Evolutionary conservation across 176 grass and related monocot species (phyloP), one percentile per base, ranked within the genome.

Genomic region (Carex littledalei): DNA sequence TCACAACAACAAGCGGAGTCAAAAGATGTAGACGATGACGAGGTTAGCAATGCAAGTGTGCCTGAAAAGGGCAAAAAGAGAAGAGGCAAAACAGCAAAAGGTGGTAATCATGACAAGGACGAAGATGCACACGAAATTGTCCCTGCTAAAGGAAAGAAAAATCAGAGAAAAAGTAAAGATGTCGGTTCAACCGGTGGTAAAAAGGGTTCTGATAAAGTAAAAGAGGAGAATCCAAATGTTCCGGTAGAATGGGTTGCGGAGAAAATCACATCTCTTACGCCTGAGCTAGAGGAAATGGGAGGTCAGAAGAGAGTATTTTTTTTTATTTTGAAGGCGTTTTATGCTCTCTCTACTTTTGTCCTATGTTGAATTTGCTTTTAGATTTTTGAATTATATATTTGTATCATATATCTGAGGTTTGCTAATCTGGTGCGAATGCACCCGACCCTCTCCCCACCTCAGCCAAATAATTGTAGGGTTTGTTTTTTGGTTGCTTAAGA

Each of bases 61-160:
- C 83, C 93, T 59, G 95, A 93, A 83, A 93, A 89, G 86, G 89
- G 89, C 62, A 98, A 93, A 78, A 98, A 93, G 95, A 98, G 91
- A 91, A 91, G 81, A 87, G 95, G 95, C 29, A 98, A 93, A 89
- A 65, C 94, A 85, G 78, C 81, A 53, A 98, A 94, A 83, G 71
- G 67, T 45, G 88, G 63, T 52, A 76, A 91, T 70, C 29, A 84
- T 91, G 92, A 89, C 85, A 92, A 98, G 84, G 91, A 94, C 80
- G 84, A 91, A 85, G 93, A 95, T 66, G 89, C 24, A 39, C 90
- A 91, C 66, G 91, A 98, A 85, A 90, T 63, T 63, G 66, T 98
- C 84, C 93, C 93, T 73, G 87, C 80, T 84, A 98, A 98, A 87
- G 84, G 84, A 37, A 98, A 95, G 85, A 98, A 94, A 98, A 88